These are phyloP conservation scores for Papiliotrema flavescens DNA, from an alignment of 1,284 basidiomycete genomes.

Conservation along the genomic window DNA sequence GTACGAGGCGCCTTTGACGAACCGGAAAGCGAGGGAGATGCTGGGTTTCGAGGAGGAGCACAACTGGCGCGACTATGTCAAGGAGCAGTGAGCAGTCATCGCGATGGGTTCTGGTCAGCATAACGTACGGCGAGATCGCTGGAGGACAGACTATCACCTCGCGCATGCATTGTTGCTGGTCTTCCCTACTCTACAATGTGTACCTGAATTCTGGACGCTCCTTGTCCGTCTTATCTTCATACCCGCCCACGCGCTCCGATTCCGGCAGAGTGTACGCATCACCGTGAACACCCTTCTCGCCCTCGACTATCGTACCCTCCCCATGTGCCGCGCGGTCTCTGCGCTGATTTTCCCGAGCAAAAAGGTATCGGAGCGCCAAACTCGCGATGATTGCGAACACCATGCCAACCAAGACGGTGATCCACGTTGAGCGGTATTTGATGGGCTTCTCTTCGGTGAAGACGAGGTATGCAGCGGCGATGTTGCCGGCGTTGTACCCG, in stretches of 20 bases:
- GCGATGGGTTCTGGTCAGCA: no score
- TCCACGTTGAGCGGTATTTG: conserved; percentile 53
- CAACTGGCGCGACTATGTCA: conserved; percentile 30
- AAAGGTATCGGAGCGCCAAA: conserved; percentile 39
- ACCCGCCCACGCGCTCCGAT: conserved; percentile 7
- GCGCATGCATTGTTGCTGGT: no score
- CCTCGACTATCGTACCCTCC: not conserved
- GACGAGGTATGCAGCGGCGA: conserved; percentile 46
- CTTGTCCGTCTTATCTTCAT: conserved; percentile 34
- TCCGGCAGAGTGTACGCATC: not conserved
- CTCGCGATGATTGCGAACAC: conserved; percentile 31
- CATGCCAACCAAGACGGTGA: conserved; percentile 50
- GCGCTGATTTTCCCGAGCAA: conserved; percentile 40
- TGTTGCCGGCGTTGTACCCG: conserved; percentile 46
- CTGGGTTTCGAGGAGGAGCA: conserved; percentile 38
- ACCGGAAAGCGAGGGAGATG: conserved; percentile 31
- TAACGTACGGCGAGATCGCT: no score
- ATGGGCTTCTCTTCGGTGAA: conserved; percentile 35
- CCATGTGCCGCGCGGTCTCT: conserved; percentile 13
- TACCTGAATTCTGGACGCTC: conserved; percentile 36
- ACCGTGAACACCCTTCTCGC: not conserved
- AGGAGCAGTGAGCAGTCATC: no score
- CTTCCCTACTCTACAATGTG: conserved; percentile 8
- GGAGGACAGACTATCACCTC: no score
- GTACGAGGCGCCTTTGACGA: conserved; percentile 33